Evolutionary conservation across 768 basidiomycete genomes (phyloP).

Genomic region (Hypholoma fasciculare): DNA sequence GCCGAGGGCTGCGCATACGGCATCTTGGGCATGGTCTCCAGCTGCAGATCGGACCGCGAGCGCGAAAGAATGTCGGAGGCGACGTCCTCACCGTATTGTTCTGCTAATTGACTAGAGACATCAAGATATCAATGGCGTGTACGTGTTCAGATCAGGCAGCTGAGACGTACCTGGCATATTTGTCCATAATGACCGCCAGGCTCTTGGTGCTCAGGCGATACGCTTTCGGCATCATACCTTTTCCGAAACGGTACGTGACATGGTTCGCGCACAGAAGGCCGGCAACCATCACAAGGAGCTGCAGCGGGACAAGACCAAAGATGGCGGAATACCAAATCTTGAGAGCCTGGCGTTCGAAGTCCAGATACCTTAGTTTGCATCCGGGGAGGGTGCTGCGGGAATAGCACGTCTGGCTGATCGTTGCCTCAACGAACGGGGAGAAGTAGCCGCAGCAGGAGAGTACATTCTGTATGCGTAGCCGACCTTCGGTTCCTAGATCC

Average conservation of each 20-base stretch:
- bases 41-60: conserved; percentile 46
- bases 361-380: conserved; percentile 68
- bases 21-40: conserved; percentile 13
- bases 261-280: conserved; percentile 78
- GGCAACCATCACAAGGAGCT: conserved; percentile 62
- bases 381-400: conserved; percentile 70
- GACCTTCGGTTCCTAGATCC: conserved; percentile 50
- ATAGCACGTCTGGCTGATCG: conserved; percentile 72
- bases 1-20: neutral
- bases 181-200: conserved; percentile 84
- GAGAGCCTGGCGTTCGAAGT: conserved; percentile 54
- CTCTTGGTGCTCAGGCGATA: conserved; percentile 70
- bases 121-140: neutral
- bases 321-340: conserved; percentile 63
- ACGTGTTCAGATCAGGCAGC: neutral
- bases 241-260: conserved; percentile 85
- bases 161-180: conserved; percentile 61
- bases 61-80: conserved; percentile 54
- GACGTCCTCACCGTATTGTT: conserved; percentile 63
- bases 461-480: conserved; percentile 72
- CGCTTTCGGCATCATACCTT: conserved; percentile 87
- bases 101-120: conserved; percentile 59
- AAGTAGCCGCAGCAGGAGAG: conserved; percentile 81
- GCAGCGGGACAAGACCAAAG: conserved; percentile 68
- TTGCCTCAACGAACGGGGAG: conserved; percentile 78